A percentile compares a stretch with the other conserved stretches of the same genome.
Evolutionary conservation across 305 asterid genomes (phyloP).

Genomic region (Fraxinus platypoda): DNA sequence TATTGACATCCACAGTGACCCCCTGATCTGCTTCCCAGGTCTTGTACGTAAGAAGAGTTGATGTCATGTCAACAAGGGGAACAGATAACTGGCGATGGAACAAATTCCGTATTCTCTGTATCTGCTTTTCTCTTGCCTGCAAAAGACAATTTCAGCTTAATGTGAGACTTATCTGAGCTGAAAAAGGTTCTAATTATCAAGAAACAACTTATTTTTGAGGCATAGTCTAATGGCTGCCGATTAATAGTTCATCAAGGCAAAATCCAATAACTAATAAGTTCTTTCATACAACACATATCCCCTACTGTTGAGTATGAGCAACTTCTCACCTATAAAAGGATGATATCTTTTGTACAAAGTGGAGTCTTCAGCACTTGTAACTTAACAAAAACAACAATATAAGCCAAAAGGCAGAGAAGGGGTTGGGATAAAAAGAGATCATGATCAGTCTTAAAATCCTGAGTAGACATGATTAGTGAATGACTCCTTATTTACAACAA

Average conservation of each 20-base stretch:
- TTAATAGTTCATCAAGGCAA: slow-evolving; percentile 5
- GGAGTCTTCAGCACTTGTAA: not conserved
- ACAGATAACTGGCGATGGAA: slow-evolving; percentile 88
- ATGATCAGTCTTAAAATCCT: not conserved
- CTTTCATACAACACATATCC: not conserved
- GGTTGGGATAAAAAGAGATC: not conserved
- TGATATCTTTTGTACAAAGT: not conserved
- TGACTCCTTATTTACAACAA: not conserved
- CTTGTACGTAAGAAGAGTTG: slow-evolving; percentile 64
- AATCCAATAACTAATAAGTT: slow-evolving; percentile 1
- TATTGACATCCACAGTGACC: slow-evolving; percentile 43
- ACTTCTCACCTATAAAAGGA: not conserved
- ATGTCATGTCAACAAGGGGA: slow-evolving; percentile 58
- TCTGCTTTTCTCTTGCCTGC: slow-evolving; percentile 85
- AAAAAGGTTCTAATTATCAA: not conserved
- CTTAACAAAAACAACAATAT: not conserved
- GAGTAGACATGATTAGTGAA: not conserved
- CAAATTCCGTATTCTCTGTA: slow-evolving; percentile 64
- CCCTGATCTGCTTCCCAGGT: slow-evolving; percentile 78
- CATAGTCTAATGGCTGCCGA: not conserved
- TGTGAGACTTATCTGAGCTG: slow-evolving; percentile 13
- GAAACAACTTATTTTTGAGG: slow-evolving; percentile 8
- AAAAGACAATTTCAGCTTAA: slow-evolving; percentile 23
- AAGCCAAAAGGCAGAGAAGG: not conserved
- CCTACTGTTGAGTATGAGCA: slow-evolving; percentile 5